Evolutionary conservation across 2,329 filamentous ascomycete genomes (phyloP).

Genomic region (Exophiala alcalophila): DNA sequence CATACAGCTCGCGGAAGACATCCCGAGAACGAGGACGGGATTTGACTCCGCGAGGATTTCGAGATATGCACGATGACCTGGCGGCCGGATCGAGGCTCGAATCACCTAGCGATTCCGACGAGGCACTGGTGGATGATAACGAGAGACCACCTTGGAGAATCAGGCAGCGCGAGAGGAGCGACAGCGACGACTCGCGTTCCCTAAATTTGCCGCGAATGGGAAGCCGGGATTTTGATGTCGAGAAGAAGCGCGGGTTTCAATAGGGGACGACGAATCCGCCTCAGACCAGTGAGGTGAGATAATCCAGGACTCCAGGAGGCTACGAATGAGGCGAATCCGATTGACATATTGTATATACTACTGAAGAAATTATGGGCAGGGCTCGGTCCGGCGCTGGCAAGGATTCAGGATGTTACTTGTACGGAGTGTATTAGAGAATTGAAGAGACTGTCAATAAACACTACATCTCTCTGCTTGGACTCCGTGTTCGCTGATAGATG

Average conservation of each 20-base stretch:
- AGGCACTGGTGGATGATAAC: slow-evolving; percentile 1
- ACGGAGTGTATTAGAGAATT: too few species aligned
- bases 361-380: too few species aligned
- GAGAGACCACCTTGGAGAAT: slow-evolving; percentile 15
- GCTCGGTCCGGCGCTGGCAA: too few species aligned
- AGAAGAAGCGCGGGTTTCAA: slow-evolving; percentile 1
- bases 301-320: too few species aligned
- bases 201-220: slow-evolving; percentile 16
- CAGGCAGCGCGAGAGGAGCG: slow-evolving; percentile 4
- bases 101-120: slow-evolving; percentile 11
- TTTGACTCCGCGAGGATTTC: slow-evolving; percentile 3
- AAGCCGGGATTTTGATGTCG: not conserved
- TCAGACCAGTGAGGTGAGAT: too few species aligned
- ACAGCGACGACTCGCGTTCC: slow-evolving; percentile 14
- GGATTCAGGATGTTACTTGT: too few species aligned
- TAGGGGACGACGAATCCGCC: too few species aligned
- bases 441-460: too few species aligned
- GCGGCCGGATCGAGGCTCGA: slow-evolving; percentile 9
- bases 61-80: slow-evolving; percentile 6
- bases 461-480: too few species aligned
- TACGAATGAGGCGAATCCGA: too few species aligned
- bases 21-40: not conserved
- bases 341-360: too few species aligned
- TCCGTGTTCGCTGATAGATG: slow-evolving; percentile 4
- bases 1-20: not conserved